These are phyloP conservation scores for Pseudogymnoascus sp. DNA, from an alignment of 2,329 filamentous ascomycete species.

Conservation along the genomic window DNA sequence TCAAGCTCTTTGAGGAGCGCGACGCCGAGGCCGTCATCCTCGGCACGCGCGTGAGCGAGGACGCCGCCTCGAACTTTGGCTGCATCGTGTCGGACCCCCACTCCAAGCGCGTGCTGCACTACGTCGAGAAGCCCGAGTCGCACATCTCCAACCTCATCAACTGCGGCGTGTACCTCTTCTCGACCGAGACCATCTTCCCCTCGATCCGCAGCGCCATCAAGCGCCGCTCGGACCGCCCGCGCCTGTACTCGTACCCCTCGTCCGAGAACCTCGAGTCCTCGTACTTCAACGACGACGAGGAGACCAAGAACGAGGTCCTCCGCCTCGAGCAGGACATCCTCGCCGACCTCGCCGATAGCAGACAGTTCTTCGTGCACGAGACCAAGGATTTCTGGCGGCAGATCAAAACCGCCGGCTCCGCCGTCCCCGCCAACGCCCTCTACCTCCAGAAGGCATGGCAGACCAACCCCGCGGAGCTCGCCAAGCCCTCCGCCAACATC, in stretches of 20 bases:
- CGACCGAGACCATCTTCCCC: constrained; percentile 92
- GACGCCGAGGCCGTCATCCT: constrained; percentile 95
- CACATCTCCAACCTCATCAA: constrained; percentile 99
- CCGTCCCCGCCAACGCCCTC: constrained; percentile 90
- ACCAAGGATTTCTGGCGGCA: constrained; percentile 99
- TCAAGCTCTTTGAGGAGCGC: constrained; percentile 86
- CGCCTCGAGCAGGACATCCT: constrained; percentile 96
- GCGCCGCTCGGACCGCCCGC: constrained; percentile 83
- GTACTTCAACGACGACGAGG: constrained; percentile 65
- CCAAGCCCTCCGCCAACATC: constrained; percentile 76
- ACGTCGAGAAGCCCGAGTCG: constrained; percentile 97
- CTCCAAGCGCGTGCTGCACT: constrained; percentile 92
- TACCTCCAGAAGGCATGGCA: constrained; percentile 95
- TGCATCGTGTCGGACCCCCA: constrained; percentile 95
- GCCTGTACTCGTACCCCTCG: constrained; percentile 89
- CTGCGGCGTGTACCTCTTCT: constrained; percentile 97
- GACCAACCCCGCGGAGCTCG: constrained; percentile 71
- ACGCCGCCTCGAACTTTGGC: constrained; percentile 91
- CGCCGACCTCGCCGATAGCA: constrained; percentile 89
- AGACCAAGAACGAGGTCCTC: constrained; percentile 75
- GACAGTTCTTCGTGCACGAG: constrained; percentile 97
- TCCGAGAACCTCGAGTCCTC: constrained; percentile 81
- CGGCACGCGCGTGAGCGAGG: constrained; percentile 83
- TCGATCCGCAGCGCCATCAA: constrained; percentile 93
- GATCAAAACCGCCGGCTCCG: constrained; percentile 98